phyloP scores from a whole-genome alignment of 75 land plant species.

The Ceratopteris richardii region DNA sequence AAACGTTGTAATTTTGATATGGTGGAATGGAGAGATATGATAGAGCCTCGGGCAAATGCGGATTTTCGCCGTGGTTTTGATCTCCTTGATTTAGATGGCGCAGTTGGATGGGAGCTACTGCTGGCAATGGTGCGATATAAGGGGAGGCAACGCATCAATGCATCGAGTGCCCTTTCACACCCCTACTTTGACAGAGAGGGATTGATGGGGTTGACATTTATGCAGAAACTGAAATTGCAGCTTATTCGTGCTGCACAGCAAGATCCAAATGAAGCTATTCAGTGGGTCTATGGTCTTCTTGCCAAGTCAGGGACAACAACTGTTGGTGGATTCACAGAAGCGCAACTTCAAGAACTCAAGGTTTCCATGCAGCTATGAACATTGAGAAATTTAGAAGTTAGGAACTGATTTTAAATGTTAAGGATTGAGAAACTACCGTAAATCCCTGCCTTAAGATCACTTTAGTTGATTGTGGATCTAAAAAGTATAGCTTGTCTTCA shows the following conservation, averaged over 20 bases:
- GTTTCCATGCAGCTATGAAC: constrained; percentile 19
- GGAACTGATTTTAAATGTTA: background rate
- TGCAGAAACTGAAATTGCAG: constrained; percentile 68
- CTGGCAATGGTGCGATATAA: constrained; percentile 88
- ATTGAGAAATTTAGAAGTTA: background rate
- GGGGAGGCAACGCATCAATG: constrained; percentile 81
- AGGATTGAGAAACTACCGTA: background rate
- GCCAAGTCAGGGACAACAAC: constrained; percentile 79
- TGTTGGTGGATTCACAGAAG: constrained; percentile 95
- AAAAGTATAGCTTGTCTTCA: too few species aligned
- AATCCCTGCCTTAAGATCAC: too few species aligned
- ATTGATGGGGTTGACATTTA: constrained; percentile 52
- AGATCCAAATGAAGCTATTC: constrained; percentile 62
- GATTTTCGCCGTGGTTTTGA: constrained; percentile 84
- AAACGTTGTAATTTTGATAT: constrained; percentile 79
- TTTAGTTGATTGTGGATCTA: too few species aligned
- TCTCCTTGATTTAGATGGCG: constrained; percentile 80
- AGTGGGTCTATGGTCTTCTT: constrained; percentile 70
- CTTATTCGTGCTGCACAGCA: constrained; percentile 57
- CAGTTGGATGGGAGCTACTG: constrained; percentile 91
- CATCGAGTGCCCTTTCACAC: constrained; percentile 78
- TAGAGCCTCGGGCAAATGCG: constrained; percentile 66
- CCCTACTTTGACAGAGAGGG: constrained; percentile 88
- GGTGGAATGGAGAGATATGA: constrained; percentile 62
- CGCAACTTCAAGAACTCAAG: constrained; percentile 74